A percentile compares a stretch with the other conserved stretches of the same genome.
These are phyloP conservation scores for Saccharomyces mikatae DNA, from an alignment of 805 yeast genomes.

Conservation along the genomic window DNA sequence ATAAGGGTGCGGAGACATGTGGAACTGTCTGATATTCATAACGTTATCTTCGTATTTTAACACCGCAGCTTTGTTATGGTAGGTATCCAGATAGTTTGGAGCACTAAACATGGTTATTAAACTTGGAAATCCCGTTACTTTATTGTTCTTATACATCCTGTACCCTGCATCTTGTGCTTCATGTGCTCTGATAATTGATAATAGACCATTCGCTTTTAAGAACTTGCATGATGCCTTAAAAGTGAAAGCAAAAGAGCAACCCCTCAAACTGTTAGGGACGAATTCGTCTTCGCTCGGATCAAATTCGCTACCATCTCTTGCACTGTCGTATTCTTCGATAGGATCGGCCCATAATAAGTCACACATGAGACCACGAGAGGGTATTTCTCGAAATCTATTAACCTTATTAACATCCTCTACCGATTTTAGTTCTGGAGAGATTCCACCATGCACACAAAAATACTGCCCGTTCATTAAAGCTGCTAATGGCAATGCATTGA, in stretches of 20 bases:
- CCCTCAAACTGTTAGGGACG: constrained; percentile 62
- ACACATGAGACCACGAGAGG: constrained; percentile 82
- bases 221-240: constrained; percentile 70
- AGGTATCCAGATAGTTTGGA: constrained; percentile 81
- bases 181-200: constrained; percentile 80
- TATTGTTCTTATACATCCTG: constrained; percentile 76
- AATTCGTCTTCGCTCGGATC: constrained; percentile 28
- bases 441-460: constrained; percentile 88
- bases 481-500: constrained; percentile 77
- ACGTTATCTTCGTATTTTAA: constrained; percentile 79
- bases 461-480: constrained; percentile 87
- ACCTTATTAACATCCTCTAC: constrained; percentile 56
- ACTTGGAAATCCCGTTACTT: constrained; percentile 74
- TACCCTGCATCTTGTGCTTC: constrained; percentile 94
- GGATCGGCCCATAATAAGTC: constrained; percentile 93
- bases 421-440: constrained; percentile 67
- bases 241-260: constrained; percentile 81
- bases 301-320: constrained; percentile 30
- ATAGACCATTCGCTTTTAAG: constrained; percentile 58
- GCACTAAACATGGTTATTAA: constrained; percentile 84
- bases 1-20: constrained; percentile 82
- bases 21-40: constrained; percentile 87
- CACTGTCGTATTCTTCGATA: constrained; percentile 65
- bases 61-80: constrained; percentile 87
- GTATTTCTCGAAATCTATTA: constrained; percentile 79